Base-by-base conservation (phyloP, 2,329 filamentous ascomycete species). In the Alternaria infectoria region DNA sequence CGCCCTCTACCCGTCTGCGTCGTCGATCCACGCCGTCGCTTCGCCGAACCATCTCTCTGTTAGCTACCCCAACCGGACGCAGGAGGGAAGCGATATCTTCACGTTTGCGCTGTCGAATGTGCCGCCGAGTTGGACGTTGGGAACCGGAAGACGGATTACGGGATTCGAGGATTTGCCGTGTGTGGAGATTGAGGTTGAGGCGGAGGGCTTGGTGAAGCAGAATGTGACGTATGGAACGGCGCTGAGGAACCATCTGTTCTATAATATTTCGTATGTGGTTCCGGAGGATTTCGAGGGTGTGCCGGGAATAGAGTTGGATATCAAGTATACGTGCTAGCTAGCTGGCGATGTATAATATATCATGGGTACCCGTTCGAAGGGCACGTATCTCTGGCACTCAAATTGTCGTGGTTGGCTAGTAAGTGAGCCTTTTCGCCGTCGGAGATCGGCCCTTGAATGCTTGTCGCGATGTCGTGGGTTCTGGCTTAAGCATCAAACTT, bases 221-320 rank as follows among this genome's bases (percentile, higher is more conserved):
- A 75, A 77, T 1, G 77, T 80, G 3, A 69, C 74, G 4, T 83
- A 84, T 56, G 80, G 80, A 0, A 68, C 69, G 11, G 70, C 69
- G 9, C 69, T 85, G 49, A 76, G 81, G 45, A 75, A 83, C 54
- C 82, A 84, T 54, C 75, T 76, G 62, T 81, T 81, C 19, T 84
- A 84, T 36, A 85, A 85, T 43, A 76, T 85, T 25, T 83, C 82
- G 3, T 85, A 83, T 62, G 77, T 72, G 4, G 82, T 85, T 2
- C 82, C 82, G 0, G 64, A 64, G 0, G 77, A 70, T 3, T 84
- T 83, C 45, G 63, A 75, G 15, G 82, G 83, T 3, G 72, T 72
- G 36, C 81, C 82, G 5, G 74, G 61, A 36, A 77, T 84, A 10
- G 71, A 72, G 3, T 75, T 83, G 30, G 68, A 73, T 3, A 64